Evolutionary conservation across 2,329 filamentous ascomycete species (phyloP).

Genomic region (Coniochaeta hoffmannii): DNA sequence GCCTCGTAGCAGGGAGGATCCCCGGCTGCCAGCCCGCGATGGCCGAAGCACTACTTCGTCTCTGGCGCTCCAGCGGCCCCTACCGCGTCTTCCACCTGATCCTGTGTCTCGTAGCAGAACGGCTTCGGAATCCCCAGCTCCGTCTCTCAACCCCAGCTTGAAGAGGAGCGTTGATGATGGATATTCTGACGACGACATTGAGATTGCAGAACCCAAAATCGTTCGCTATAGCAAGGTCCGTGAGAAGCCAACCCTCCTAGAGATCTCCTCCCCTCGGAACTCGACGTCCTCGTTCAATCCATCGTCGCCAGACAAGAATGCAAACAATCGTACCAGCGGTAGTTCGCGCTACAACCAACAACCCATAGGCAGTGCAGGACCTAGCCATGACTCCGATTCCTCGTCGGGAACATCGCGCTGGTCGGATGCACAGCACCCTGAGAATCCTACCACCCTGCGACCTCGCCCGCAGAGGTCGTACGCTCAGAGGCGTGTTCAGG

Average conservation of each 20-base stretch:
- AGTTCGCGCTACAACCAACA: background rate
- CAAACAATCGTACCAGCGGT: background rate
- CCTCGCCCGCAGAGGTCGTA: too few species aligned
- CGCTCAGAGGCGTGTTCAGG: too few species aligned
- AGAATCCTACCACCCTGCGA: too few species aligned
- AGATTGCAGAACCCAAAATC: conserved; percentile 16
- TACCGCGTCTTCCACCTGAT: conserved; percentile 20
- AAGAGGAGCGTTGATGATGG: conserved; percentile 12
- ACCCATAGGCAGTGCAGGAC: background rate
- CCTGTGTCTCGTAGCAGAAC: conserved; percentile 7
- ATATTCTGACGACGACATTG: conserved; percentile 12
- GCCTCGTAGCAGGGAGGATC: background rate
- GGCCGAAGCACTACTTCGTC: conserved; percentile 5
- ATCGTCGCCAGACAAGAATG: background rate
- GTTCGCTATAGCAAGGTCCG: conserved; percentile 6
- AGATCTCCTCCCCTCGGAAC: background rate
- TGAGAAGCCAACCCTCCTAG: background rate
- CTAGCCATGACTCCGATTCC: too few species aligned
- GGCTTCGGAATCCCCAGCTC: conserved; percentile 6
- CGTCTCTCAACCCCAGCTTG: conserved; percentile 19
- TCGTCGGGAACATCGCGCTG: too few species aligned
- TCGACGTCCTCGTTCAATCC: background rate
- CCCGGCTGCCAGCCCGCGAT: conserved; percentile 7
- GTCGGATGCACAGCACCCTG: too few species aligned
- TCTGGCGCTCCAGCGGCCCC: conserved; percentile 19